These are phyloP conservation scores for Nectriaceae sp. DNA, from an alignment of 2,329 filamentous ascomycete species.

Conservation along the genomic window DNA sequence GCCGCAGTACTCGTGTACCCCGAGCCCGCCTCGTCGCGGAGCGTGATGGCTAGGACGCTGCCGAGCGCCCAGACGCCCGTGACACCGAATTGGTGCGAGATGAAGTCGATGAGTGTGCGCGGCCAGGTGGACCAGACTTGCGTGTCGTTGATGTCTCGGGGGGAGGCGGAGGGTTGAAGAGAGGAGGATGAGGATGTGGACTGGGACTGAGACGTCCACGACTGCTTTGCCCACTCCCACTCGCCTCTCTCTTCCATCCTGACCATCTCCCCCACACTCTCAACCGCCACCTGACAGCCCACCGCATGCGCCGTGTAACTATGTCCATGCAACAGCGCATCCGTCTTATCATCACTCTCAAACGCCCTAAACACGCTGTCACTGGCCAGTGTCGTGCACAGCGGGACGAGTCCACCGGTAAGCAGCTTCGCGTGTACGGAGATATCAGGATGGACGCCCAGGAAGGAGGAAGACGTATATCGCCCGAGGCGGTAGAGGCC, in stretches of 20 bases:
- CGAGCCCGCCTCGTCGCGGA: slow-evolving; percentile 42
- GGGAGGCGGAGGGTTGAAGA: not conserved
- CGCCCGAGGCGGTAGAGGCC: slow-evolving; percentile 80
- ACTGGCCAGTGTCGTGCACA: slow-evolving; percentile 76
- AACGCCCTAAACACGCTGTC: slow-evolving; percentile 74
- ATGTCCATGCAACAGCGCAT: slow-evolving; percentile 80
- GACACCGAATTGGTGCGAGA: slow-evolving; percentile 60
- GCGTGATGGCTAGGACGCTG: slow-evolving; percentile 68
- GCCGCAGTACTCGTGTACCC: slow-evolving; percentile 53
- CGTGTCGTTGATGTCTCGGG: slow-evolving; percentile 13
- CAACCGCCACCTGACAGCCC: slow-evolving; percentile 77
- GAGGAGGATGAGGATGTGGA: not conserved
- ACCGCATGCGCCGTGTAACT: slow-evolving; percentile 86
- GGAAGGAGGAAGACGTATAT: slow-evolving; percentile 69
- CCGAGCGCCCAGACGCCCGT: slow-evolving; percentile 73
- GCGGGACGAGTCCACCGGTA: slow-evolving; percentile 76
- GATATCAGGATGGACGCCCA: slow-evolving; percentile 70
- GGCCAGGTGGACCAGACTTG: slow-evolving; percentile 72
- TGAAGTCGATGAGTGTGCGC: slow-evolving; percentile 53
- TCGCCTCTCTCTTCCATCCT: slow-evolving; percentile 55
- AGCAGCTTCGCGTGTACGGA: slow-evolving; percentile 82
- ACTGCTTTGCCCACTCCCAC: slow-evolving; percentile 47
- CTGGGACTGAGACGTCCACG: not conserved
- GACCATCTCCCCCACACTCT: slow-evolving; percentile 61
- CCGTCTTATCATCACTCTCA: slow-evolving; percentile 69